These are phyloP conservation scores for Tricholoma bakamatsutake DNA, from an alignment of 768 basidiomycete genomes.

Conservation along the genomic window DNA sequence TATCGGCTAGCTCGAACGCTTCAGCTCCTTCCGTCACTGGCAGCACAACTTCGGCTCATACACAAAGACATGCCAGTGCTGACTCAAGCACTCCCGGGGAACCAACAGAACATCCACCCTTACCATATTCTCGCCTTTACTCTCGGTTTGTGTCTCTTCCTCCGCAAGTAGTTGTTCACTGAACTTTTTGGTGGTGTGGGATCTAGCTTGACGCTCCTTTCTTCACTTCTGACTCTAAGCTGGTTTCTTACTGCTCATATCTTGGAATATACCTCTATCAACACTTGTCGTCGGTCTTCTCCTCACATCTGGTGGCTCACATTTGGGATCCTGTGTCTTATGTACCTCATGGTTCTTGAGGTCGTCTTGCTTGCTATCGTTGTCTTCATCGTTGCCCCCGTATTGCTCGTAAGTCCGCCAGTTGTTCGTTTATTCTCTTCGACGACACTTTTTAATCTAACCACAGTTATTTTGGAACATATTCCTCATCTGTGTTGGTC, in stretches of 20 bases:
- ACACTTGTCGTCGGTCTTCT: constrained; percentile 64
- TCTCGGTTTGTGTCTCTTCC: constrained; percentile 28
- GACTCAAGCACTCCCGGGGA: constrained; percentile 1
- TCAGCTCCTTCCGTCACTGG: not conserved
- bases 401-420: constrained; percentile 60
- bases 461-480: constrained; percentile 71
- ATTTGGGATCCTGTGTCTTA: constrained; percentile 73
- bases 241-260: constrained; percentile 85
- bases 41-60: not conserved
- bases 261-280: constrained; percentile 68
- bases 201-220: constrained; percentile 53
- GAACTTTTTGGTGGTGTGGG: constrained; percentile 4
- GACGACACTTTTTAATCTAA: not conserved
- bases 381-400: constrained; percentile 73
- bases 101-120: constrained; percentile 2
- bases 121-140: constrained; percentile 25
- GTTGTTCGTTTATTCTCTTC: not conserved
- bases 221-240: constrained; percentile 64
- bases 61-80: not conserved
- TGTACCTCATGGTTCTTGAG: constrained; percentile 68
- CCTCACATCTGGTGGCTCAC: constrained; percentile 87
- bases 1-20: not conserved
- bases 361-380: constrained; percentile 70
- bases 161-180: constrained; percentile 7
- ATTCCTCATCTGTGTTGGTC: constrained; percentile 70